Percentiles rank a stretch among this genome's conserved stretches.
Evolutionary conservation across 2,329 filamentous ascomycete genomes (phyloP).

Genomic region (Colletotrichum coccodes): DNA sequence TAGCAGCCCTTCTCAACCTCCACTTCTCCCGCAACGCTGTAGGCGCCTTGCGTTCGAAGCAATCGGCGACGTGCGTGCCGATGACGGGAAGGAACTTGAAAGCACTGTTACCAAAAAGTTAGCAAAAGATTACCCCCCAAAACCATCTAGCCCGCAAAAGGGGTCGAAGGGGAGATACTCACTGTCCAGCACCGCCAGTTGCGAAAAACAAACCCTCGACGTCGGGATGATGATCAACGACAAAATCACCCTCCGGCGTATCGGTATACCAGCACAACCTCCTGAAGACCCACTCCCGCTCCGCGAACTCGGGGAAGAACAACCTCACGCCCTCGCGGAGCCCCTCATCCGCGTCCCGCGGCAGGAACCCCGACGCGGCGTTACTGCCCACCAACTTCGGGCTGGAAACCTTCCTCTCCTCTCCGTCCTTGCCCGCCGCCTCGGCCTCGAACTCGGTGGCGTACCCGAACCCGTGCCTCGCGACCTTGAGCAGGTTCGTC

Average conservation of each 20-base stretch:
- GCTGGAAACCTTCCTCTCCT: constrained; percentile 58
- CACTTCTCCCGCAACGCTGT: constrained; percentile 41
- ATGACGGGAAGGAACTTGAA: constrained; percentile 41
- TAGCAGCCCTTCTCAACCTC: constrained; percentile 35
- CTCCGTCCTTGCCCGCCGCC: constrained; percentile 64
- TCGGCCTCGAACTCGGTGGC: constrained; percentile 61
- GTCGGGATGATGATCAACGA: constrained; percentile 65
- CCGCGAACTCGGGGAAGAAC: constrained; percentile 63
- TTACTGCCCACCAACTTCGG: constrained; percentile 53
- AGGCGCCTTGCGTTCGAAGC: constrained; percentile 42
- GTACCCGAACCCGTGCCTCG: constrained; percentile 70
- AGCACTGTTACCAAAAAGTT: constrained; percentile 44
- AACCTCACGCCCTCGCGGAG: constrained; percentile 61
- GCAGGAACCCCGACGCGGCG: constrained; percentile 75
- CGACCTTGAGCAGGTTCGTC: constrained; percentile 66
- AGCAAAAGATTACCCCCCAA: constrained; percentile 59
- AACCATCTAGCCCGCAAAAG: constrained; percentile 54
- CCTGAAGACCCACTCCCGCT: constrained; percentile 60
- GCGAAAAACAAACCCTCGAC: constrained; percentile 58
- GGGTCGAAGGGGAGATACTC: constrained; percentile 61
- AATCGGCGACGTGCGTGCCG: constrained; percentile 41
- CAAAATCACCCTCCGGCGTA: constrained; percentile 71
- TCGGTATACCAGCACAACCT: constrained; percentile 74
- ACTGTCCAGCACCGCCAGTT: constrained; percentile 58
- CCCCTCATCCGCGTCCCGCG: constrained; percentile 70